These are phyloP conservation scores for Tetrastigma voinierianum DNA, from an alignment of 164 flowering plant species.

Conservation along the genomic window DNA sequence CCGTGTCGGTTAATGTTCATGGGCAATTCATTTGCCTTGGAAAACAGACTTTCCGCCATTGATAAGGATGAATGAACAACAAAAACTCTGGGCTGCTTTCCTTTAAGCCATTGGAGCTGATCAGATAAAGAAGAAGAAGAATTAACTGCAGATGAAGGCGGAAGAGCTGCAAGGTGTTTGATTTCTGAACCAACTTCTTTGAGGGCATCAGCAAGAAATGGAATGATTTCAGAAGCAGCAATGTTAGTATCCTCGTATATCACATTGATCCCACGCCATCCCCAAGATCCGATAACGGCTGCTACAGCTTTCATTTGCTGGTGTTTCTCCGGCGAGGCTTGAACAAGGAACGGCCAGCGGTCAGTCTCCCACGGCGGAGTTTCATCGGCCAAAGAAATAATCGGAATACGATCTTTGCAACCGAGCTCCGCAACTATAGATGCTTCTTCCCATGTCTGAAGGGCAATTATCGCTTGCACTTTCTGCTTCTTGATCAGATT, in stretches of 20 bases:
- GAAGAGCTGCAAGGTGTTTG: slow-evolving; percentile 11
- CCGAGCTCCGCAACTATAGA: slow-evolving; percentile 15
- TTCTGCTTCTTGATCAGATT: slow-evolving; percentile 11
- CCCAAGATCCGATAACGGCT: slow-evolving; percentile 19
- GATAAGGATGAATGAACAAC: slow-evolving; percentile 25
- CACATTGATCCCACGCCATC: slow-evolving; percentile 23
- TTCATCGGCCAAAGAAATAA: slow-evolving; percentile 20
- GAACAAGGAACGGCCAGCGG: slow-evolving; percentile 20
- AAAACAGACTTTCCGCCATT: slow-evolving; percentile 12
- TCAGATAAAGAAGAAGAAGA: slow-evolving; percentile 5
- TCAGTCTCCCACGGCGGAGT: slow-evolving; percentile 14
- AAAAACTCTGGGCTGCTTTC: slow-evolving; percentile 21
- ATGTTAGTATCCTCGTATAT: slow-evolving; percentile 24
- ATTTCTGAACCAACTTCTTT: slow-evolving; percentile 16
- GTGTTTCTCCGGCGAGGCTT: slow-evolving; percentile 5
- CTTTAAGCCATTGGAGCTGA: slow-evolving; percentile 15
- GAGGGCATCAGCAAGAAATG: slow-evolving; percentile 14
- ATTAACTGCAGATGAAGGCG: slow-evolving; percentile 8
- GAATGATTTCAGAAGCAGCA: neutral
- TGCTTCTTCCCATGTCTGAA: slow-evolving; percentile 16
- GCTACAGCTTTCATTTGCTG: slow-evolving; percentile 25
- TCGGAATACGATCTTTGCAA: slow-evolving; percentile 13
- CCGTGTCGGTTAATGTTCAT: slow-evolving; percentile 60
- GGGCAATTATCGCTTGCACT: slow-evolving; percentile 15
- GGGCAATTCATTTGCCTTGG: slow-evolving; percentile 34